Conservation (phyloP, 2,329 filamentous ascomycete species). For the Pseudocercospora ulei region DNA sequence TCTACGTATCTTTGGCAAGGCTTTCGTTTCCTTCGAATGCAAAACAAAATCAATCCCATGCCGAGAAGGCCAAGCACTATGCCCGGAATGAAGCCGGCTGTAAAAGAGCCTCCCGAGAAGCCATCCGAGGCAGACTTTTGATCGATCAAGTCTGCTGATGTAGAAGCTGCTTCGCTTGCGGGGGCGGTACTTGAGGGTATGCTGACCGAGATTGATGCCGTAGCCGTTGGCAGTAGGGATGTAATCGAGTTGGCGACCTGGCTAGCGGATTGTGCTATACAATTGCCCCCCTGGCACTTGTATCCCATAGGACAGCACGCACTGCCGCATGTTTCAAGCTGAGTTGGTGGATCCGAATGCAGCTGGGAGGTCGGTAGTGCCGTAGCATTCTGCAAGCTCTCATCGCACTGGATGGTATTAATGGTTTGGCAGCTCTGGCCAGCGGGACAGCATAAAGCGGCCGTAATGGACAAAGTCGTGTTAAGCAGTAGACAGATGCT, state of each 20-base stretch:
- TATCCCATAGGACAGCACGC: conserved; percentile 66
- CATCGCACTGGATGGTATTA: conserved; percentile 55
- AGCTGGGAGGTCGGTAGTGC: conserved; percentile 50
- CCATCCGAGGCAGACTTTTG: conserved; percentile 9
- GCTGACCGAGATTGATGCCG: conserved; percentile 8
- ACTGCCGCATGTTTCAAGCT: conserved; percentile 50
- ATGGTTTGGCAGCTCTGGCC: conserved; percentile 52
- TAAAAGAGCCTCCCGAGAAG: conserved; percentile 32
- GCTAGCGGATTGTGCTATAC: conserved; percentile 36
- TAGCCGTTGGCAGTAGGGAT: conserved; percentile 9
- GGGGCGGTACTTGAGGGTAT: conserved; percentile 39
- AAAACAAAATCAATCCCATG: conserved; percentile 26
- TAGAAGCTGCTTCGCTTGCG: conserved; percentile 11
- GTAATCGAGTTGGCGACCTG: conserved; percentile 10
- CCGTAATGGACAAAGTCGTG: conserved; percentile 55
- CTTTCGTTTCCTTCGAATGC: conserved; percentile 18
- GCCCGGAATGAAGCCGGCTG: conserved; percentile 33
- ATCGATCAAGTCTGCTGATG: conserved; percentile 9
- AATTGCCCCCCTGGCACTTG: conserved; percentile 53
- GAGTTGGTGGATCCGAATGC: conserved; percentile 54
- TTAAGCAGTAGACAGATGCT: conserved; percentile 51
- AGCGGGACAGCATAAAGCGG: conserved; percentile 60
- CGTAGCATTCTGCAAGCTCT: conserved; percentile 51
- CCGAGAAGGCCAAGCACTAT: conserved; percentile 29
- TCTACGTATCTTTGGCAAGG: conserved; percentile 16